These are phyloP conservation scores for Mycosphaerella sp. DNA, from an alignment of 2,329 filamentous ascomycete genomes.

Conservation along the genomic window DNA sequence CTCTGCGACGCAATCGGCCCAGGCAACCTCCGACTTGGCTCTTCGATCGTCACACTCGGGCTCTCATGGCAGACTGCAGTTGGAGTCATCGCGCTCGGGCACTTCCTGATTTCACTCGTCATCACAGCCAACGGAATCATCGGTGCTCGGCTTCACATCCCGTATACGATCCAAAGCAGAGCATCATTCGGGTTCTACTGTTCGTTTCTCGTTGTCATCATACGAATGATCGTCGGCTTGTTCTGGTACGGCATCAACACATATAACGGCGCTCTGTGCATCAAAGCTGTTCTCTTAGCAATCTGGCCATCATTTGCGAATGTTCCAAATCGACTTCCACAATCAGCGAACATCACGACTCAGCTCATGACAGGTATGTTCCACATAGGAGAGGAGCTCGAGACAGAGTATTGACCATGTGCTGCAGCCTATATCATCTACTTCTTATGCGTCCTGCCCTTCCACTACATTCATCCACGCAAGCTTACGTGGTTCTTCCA, in stretches of 20 bases:
- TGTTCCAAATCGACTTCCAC: constrained; percentile 17
- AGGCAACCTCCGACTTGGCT: constrained; percentile 20
- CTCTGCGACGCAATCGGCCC: constrained; percentile 23
- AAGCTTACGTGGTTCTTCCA: constrained; percentile 25
- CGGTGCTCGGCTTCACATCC: constrained; percentile 28
- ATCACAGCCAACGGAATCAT: constrained; percentile 23
- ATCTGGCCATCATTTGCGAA: constrained; percentile 22
- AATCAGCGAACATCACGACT: constrained; percentile 22
- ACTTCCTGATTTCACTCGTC: constrained; percentile 18
- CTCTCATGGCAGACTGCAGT: constrained; percentile 21
- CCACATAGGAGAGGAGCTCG: neutral
- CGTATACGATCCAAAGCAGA: constrained; percentile 27
- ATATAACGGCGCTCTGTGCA: constrained; percentile 29
- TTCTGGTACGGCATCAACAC: constrained; percentile 35
- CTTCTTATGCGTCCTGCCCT: constrained; percentile 22
- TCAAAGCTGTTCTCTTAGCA: constrained; percentile 27
- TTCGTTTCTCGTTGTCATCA: constrained; percentile 22
- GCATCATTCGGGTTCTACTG: constrained; percentile 30
- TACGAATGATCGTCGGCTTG: constrained; percentile 26
- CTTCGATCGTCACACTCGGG: constrained; percentile 21
- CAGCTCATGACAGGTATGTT: constrained; percentile 14
- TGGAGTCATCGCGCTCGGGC: constrained; percentile 21
- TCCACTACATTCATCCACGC: constrained; percentile 22
- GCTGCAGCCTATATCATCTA: constrained; percentile 19
- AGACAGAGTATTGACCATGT: neutral